These are phyloP conservation scores for Kodamaea fungicola DNA, from an alignment of 1,139 yeast genomes.

Conservation along the genomic window DNA sequence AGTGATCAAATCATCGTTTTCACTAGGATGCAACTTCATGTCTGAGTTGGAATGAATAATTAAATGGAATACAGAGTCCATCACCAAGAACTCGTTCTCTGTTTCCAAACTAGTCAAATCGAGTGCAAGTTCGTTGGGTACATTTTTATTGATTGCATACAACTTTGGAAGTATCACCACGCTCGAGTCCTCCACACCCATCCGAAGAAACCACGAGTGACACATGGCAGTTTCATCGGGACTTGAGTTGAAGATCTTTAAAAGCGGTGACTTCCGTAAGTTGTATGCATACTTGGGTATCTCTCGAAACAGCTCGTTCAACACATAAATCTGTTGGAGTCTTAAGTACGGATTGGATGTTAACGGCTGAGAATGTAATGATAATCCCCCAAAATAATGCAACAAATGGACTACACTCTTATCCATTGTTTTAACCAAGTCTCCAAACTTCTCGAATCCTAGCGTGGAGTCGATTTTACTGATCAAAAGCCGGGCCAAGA, in stretches of 20 bases:
- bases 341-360: conserved; percentile 22
- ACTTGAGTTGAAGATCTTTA: conserved; percentile 37
- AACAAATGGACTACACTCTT: conserved; percentile 25
- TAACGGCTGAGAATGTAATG: conserved; percentile 6
- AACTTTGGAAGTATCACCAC: conserved; percentile 28
- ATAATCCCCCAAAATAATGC: conserved; percentile 21
- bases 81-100: conserved; percentile 19
- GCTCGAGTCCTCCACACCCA: conserved; percentile 16
- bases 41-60: conserved; percentile 21
- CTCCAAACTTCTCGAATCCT: conserved; percentile 34
- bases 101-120: conserved; percentile 17
- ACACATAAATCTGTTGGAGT: conserved; percentile 17
- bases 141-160: conserved; percentile 22
- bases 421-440: conserved; percentile 25
- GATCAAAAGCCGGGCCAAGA: conserved; percentile 31
- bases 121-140: conserved; percentile 16
- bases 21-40: conserved; percentile 31
- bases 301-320: conserved; percentile 24
- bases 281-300: conserved; percentile 30
- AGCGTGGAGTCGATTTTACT: conserved; percentile 32
- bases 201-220: conserved; percentile 29
- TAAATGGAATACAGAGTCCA: conserved; percentile 30
- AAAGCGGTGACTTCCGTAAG: conserved; percentile 32
- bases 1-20: conserved; percentile 22
- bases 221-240: conserved; percentile 44